Evolutionary conservation across 2,329 filamentous ascomycete species (phyloP).

Genomic region (Aphanocladium album): DNA sequence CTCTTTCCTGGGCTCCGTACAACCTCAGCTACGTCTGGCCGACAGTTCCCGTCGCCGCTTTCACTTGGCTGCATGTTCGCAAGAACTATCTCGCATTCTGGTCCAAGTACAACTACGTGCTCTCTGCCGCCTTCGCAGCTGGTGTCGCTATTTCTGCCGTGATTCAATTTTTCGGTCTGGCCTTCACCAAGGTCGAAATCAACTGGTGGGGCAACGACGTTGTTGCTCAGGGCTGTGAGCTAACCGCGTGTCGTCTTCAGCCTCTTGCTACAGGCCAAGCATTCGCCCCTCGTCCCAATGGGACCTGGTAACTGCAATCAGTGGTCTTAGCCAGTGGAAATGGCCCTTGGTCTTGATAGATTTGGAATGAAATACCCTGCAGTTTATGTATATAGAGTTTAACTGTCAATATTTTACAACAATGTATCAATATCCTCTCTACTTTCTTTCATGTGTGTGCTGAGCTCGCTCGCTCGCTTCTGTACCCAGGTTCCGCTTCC

Average conservation of each 20-base stretch:
- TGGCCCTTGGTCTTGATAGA: neutral
- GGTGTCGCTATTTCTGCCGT: slow-evolving; percentile 28
- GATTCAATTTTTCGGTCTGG: slow-evolving; percentile 27
- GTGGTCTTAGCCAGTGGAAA: neutral
- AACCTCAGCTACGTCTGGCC: slow-evolving; percentile 42
- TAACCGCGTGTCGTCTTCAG: slow-evolving; percentile 19
- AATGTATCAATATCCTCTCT: neutral
- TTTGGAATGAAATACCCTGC: neutral
- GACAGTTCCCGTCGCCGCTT: slow-evolving; percentile 36
- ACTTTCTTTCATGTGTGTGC: too few species aligned
- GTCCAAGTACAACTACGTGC: slow-evolving; percentile 34
- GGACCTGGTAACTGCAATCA: neutral
- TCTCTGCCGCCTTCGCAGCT: slow-evolving; percentile 26
- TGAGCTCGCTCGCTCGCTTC: too few species aligned
- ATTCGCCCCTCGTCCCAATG: slow-evolving; percentile 17
- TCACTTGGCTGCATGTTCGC: slow-evolving; percentile 38
- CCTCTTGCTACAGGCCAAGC: slow-evolving; percentile 24
- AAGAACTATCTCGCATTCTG: slow-evolving; percentile 31
- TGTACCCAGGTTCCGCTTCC: too few species aligned
- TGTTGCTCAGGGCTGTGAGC: slow-evolving; percentile 24
- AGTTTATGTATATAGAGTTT: neutral
- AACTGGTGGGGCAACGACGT: slow-evolving; percentile 27
- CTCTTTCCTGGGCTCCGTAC: slow-evolving; percentile 32
- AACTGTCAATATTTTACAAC: neutral
- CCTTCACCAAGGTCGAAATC: slow-evolving; percentile 20